Evolutionary conservation across 345 rosid species (phyloP), one percentile per base, ranked within the genome.

Genomic region (Mallotus nudiflorus): DNA sequence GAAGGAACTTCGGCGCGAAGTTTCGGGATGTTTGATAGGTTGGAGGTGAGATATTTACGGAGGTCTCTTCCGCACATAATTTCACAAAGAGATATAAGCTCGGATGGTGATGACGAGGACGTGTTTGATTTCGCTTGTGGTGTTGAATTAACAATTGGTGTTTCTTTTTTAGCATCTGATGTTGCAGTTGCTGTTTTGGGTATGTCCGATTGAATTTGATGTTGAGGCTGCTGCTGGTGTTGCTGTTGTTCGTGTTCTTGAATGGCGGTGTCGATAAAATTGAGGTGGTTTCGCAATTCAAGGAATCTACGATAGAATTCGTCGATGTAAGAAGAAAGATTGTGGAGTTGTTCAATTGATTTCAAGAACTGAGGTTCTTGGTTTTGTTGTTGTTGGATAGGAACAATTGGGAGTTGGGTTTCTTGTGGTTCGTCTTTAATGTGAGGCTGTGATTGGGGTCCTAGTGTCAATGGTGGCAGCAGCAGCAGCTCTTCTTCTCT

Each of bases 251-350:
- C 48, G 13, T 22, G 60, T 6, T 62, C 66, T 63, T 69, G 75
- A 77, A 91, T 79, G 27, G 85, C 77, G 59, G 33, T 67, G 24
- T 44, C 68, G 68, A 85, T 77, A 78, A 78, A 81, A 66, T 82
- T 81, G 51, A 89, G 79, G 67, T 89, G 96, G 5, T 77, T 73
- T 18, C 71, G 78, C 22, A 89, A 65, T 20, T 88, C 97, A 27
- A 82, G 83, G 73, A 73, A 82, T 60, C 83, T 61, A 71, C 73
- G 72, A 42, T 77, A 69, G 78, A 92, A 89, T 52, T 72, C 66
- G 40, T 70, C 57, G 9, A 86, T 70, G 24, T 83, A 82, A 27
- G 83, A 19, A 20, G 89, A 73, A 48, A 88, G 77, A 46, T 68
- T 55, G 44, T 40, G 48, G 25, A 88, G 80, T 12, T 76, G 78